phyloP scores from a whole-genome alignment of 108 stramenopile species.

The Nannochloropsis salina region DNA sequence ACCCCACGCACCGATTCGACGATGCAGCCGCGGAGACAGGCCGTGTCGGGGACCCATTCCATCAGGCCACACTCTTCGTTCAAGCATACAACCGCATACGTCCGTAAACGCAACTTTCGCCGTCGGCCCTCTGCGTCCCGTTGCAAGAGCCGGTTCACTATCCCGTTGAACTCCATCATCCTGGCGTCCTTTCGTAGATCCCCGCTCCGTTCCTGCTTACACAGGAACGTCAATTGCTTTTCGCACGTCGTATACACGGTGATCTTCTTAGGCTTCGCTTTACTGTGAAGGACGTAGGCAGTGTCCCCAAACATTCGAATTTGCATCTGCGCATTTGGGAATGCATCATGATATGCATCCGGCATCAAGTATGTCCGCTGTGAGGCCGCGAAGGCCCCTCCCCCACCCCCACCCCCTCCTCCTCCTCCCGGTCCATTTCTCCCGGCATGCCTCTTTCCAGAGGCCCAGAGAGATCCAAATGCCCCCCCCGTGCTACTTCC shows the following conservation, averaged over 20 bases:
- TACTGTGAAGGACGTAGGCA: slow-evolving; percentile 70
- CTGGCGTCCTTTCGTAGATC: slow-evolving; percentile 98
- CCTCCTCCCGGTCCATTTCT: slow-evolving; percentile 25
- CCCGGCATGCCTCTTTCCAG: not conserved
- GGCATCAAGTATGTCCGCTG: slow-evolving; percentile 11
- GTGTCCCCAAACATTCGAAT: slow-evolving; percentile 7
- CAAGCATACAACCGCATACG: slow-evolving; percentile 92
- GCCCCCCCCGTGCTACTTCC: not conserved
- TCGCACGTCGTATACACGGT: slow-evolving; percentile 52
- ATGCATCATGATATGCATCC: not conserved
- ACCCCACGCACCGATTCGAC: slow-evolving; percentile 24
- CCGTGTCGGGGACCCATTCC: slow-evolving; percentile 93
- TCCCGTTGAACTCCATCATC: slow-evolving; percentile 92
- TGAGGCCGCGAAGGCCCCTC: not conserved
- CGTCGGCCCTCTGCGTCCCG: slow-evolving; percentile 50
- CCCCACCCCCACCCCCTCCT: not conserved
- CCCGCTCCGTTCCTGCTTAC: slow-evolving; percentile 94
- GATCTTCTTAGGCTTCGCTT: slow-evolving; percentile 92
- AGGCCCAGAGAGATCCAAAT: not conserved
- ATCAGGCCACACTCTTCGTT: slow-evolving; percentile 95
- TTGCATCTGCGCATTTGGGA: slow-evolving; percentile 6
- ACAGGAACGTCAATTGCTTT: slow-evolving; percentile 71
- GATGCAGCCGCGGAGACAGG: slow-evolving; percentile 70
- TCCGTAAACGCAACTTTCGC: slow-evolving; percentile 73
- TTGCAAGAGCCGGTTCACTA: slow-evolving; percentile 85